Evolutionary conservation across 2,329 filamentous ascomycete genomes (phyloP).

Genomic region (Trematosphaeria pertusa): DNA sequence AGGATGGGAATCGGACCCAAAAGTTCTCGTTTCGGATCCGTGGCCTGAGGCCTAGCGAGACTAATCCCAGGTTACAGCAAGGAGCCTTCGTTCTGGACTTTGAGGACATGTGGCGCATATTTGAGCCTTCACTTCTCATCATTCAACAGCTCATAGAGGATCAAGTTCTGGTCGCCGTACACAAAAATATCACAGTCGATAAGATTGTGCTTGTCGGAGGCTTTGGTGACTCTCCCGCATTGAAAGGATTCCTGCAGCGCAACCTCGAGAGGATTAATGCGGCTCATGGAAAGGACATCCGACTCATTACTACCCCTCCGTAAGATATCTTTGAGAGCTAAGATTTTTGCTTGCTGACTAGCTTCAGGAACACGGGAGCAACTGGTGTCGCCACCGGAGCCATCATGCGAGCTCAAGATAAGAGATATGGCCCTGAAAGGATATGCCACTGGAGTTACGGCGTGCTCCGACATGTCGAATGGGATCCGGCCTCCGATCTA

Average conservation of each 20-base stretch:
- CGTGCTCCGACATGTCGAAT: conserved; percentile 11
- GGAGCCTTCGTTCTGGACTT: neutral
- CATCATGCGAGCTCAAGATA: conserved; percentile 19
- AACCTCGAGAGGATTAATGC: neutral
- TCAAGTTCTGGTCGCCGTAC: conserved; percentile 8
- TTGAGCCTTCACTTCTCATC: conserved; percentile 6
- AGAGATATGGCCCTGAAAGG: conserved; percentile 15
- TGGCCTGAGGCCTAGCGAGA: conserved; percentile 2
- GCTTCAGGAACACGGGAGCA: conserved; percentile 7
- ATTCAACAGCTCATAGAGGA: conserved; percentile 13
- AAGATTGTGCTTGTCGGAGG: conserved; percentile 20
- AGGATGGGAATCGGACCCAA: neutral
- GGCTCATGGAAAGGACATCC: too few species aligned
- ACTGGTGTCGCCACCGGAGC: conserved; percentile 24
- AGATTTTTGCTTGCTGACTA: too few species aligned
- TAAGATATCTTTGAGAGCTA: too few species aligned
- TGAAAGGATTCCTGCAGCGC: neutral
- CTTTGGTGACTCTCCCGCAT: conserved; percentile 18
- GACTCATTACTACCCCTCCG: too few species aligned
- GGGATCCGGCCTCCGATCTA: neutral
- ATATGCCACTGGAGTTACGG: conserved; percentile 17
- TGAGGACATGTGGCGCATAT: conserved; percentile 8
- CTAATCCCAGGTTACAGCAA: neutral
- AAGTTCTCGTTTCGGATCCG: conserved; percentile 6
- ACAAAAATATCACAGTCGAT: conserved; percentile 2